Evolutionary conservation across 345 rosid species (phyloP), one percentile per base, ranked within the genome.

Genomic region (Eutrema yunnanense): DNA sequence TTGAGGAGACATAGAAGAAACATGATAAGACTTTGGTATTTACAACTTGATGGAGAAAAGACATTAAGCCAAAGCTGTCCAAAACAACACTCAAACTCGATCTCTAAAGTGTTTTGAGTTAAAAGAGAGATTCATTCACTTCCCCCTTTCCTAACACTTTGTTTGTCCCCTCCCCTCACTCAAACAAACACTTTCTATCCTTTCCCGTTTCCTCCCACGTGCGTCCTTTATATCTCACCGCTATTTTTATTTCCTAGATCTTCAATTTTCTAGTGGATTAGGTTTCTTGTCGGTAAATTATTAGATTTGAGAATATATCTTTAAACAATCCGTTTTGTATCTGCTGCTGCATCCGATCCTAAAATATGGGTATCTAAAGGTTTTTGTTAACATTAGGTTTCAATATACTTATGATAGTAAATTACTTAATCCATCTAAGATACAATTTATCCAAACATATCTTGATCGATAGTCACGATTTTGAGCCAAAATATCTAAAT

Each of bases 1-100:
- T 50, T 67, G 78, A 59, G 67, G 73, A 74, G 73, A 74, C 78
- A 74, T 4, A 49, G 41, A 59, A 67, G 40, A 74, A 67, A 74
- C 78, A 74, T 59, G 78, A 67, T 50, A 67, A 42, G 73, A 74
- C 73, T 67, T 74, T 3, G 67, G 54, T 41, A 57, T 65, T 30
- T 47, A 57, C 77, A 65, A 37, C 9, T 46, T 12, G 78, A 66
- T 34, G 62, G 41, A 74, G 78, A 67, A 73, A 74, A 42, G 47
- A 51, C 62, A 59, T 13, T 16, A 65, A 73, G 43, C 5, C 59
- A 65, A 38, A 57, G 66, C 60, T 73, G 77, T 65, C 72, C n/a
- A 26, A 14, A 55, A 48, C 16, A 73, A 6, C 43, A 57, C 59
- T 49, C 66, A 4, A 65, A 40, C 71, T 56, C 65, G 26, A 22